phyloP scores from a whole-genome alignment of 2,329 filamentous ascomycete genomes.

The Colletotrichum liriopes region DNA sequence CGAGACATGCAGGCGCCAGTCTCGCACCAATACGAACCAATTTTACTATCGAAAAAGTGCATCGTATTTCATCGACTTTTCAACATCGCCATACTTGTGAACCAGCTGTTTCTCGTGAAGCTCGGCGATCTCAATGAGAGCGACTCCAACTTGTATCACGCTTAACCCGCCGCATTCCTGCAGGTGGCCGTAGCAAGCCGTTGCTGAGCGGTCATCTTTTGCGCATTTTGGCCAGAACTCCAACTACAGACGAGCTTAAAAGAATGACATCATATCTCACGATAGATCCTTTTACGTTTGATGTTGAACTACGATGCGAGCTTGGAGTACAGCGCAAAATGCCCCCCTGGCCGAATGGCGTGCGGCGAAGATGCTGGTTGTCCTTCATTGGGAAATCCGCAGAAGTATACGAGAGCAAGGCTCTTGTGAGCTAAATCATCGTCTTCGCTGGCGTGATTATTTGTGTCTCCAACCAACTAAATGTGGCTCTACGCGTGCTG shows the following conservation, averaged over 20 bases:
- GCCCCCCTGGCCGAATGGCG: not conserved
- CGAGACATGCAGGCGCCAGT: not conserved
- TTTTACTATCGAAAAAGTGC: not conserved
- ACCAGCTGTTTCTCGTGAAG: too few species aligned
- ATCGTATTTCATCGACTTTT: not conserved
- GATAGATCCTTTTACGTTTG: not conserved
- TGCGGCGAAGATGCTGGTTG: not conserved
- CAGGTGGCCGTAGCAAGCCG: not conserved
- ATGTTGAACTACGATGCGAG: not conserved
- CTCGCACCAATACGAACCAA: not conserved
- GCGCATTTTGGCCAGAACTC: not conserved
- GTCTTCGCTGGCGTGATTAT: not conserved
- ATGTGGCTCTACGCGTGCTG: not conserved
- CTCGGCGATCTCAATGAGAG: not conserved
- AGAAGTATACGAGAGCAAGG: not conserved
- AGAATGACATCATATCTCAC: not conserved
- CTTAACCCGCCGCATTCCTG: not conserved
- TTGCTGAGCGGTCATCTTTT: not conserved
- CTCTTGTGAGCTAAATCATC: not conserved
- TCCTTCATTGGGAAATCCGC: not conserved
- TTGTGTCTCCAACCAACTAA: not conserved
- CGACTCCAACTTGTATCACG: too few species aligned
- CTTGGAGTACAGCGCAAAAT: not conserved
- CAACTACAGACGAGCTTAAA: not conserved
- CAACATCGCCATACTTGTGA: not conserved